Evolutionary conservation across 495 filamentous ascomycete species (phyloP), one percentile per base, ranked within the genome.

Genomic region (Penicillium manginii): DNA sequence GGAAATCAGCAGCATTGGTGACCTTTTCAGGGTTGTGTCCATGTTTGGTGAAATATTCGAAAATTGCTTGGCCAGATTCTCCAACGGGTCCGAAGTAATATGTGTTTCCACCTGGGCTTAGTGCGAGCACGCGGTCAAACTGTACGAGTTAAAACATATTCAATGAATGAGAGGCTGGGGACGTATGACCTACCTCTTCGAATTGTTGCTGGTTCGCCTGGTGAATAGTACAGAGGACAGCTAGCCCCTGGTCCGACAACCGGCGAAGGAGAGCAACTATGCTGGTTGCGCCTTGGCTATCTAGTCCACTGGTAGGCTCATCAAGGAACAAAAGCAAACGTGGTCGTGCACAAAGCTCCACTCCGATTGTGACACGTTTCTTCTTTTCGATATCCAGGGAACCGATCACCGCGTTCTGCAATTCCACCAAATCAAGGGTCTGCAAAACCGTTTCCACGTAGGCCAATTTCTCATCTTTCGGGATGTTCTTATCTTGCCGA

Each of bases 361-460:
- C 89, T 42, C 88, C 91, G 57, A 96, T 93, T 0, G 91, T 94
- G 2, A 93, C 75, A 6, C 83, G 66, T 72, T 89, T 83, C 18
- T 84, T 76, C 69, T 86, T 83, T 51, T 86, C 85, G 29, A 81
- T 76, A 54, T 89, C 87, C 3, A 88, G 83, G 1, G 84, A 83
- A 12, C 92, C 91, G 52, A 96, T 92, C 17, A 93, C 85, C 15
- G 91, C 91, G 65, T 92, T 88, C 7, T 91, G 90, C 57, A 96
- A 86, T 15, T 88, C 82, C 59, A 89, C 83, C 83, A 97, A 88
- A 61, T 93, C 92, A 3, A 96, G 69, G 2, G 93, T 79, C 1
- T 84, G 79, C 33, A 97, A 86, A 22, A 96, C 87, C 35, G 88
- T 86, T 64, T 93, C 88, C 8, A 93, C 91, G 55, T 96, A 96